phyloP scores from a whole-genome alignment of 2,329 filamentous ascomycete genomes.

The Diaporthe caulivora region DNA sequence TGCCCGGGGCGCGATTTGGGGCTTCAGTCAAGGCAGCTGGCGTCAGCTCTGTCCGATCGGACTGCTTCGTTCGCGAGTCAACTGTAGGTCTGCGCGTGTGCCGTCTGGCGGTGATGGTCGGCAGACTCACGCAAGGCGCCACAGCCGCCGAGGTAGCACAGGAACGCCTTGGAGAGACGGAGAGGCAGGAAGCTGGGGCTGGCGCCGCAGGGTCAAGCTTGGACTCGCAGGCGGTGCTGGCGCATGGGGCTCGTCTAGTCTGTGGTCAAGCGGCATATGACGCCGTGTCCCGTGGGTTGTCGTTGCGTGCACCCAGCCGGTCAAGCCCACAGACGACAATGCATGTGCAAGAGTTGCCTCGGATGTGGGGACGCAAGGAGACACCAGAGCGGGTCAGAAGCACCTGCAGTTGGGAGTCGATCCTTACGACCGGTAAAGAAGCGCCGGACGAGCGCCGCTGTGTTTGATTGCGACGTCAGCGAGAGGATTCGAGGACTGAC shows the following conservation, averaged over 20 bases:
- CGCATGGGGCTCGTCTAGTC: slow-evolving; percentile 9
- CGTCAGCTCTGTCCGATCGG: neutral
- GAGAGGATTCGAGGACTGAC: slow-evolving; percentile 27
- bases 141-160: slow-evolving; percentile 28
- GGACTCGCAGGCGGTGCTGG: slow-evolving; percentile 18
- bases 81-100: neutral
- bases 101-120: neutral
- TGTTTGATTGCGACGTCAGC: slow-evolving; percentile 38
- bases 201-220: slow-evolving; percentile 21
- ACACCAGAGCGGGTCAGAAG: slow-evolving; percentile 27
- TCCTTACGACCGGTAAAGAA: slow-evolving; percentile 35
- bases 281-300: slow-evolving; percentile 24
- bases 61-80: neutral
- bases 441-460: slow-evolving; percentile 31
- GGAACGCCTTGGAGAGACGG: neutral
- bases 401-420: slow-evolving; percentile 28
- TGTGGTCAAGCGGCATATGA: slow-evolving; percentile 27
- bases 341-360: slow-evolving; percentile 26
- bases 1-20: neutral
- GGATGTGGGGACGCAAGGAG: slow-evolving; percentile 34
- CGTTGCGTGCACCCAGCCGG: slow-evolving; percentile 21
- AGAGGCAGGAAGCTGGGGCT: slow-evolving; percentile 2
- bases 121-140: slow-evolving; percentile 16
- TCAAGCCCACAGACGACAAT: slow-evolving; percentile 10
- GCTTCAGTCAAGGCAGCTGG: neutral